A percentile compares a stretch with the other conserved stretches of the same genome.
Conservation (phyloP, 306 rosid species). For the Crataegus laevigata region DNA sequence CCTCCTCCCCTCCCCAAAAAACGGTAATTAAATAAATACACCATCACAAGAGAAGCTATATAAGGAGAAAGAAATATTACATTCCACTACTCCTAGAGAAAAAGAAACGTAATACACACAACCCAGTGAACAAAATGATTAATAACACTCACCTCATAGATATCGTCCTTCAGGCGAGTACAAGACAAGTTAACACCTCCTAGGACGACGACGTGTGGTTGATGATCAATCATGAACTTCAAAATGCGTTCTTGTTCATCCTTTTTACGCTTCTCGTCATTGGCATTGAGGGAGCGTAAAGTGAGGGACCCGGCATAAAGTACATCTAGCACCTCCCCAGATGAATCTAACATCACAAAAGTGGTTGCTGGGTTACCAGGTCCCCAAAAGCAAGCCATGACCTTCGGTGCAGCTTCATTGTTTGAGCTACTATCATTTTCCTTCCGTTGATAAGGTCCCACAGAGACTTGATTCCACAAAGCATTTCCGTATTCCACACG, state of each 20-base stretch:
- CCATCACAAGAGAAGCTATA: no score
- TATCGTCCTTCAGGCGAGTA: constrained; percentile 50
- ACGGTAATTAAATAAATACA: no score
- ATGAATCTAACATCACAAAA: constrained; percentile 91
- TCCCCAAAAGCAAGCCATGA: constrained; percentile 99
- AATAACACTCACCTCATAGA: constrained; percentile 55
- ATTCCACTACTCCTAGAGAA: no score
- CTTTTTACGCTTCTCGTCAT: constrained; percentile 86
- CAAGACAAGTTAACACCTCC: constrained; percentile 95
- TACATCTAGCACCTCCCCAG: constrained; percentile 92
- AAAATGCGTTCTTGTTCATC: constrained; percentile 35
- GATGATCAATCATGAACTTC: constrained; percentile 95
- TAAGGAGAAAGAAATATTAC: no score
- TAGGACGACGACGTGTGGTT: constrained; percentile 91
- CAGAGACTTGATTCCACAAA: constrained; percentile 80
- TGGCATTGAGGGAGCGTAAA: constrained; percentile 57
- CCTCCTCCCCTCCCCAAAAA: no score
- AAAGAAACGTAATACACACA: no score
- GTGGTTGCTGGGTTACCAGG: constrained; percentile 96
- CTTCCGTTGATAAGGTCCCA: constrained; percentile 87
- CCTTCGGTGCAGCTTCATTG: constrained; percentile 93
- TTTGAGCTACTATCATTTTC: constrained; percentile 88
- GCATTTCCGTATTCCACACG: constrained; percentile 75
- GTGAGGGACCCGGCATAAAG: constrained; percentile 76
- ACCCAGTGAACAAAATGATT: no score